Evolutionary conservation across 2,329 filamentous ascomycete species (phyloP), one percentile per base, ranked within the genome.

Genomic region (Cladosporium colombiae): DNA sequence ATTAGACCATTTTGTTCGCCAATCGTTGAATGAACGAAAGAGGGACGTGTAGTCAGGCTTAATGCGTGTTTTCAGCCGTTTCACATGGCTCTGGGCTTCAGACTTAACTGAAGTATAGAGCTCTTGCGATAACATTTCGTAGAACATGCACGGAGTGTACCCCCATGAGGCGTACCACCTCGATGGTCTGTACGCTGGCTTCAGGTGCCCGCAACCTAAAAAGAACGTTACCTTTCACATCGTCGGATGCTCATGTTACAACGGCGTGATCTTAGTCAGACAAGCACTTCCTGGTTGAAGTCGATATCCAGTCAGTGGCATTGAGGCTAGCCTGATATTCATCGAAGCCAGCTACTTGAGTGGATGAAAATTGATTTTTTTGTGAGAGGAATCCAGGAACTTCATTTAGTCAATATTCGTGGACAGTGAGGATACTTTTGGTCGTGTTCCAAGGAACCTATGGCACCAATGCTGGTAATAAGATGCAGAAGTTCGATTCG

Each of bases 161-260:
- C n/a, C 8, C 40, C 40, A n/a, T 14, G 18, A 55, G 29, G 10
- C 52, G 27, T 55, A 33, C 52, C 31, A 57, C 55, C 55, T 25
- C 40, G 21, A 40, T 40, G 55, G 55, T 57, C 6, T 8, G 33
- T 23, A 35, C 29, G 27, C 31, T 57, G 29, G 33, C 53, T 57
- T 33, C 29, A 27, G 18, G n/a, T 57, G 33, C 33, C 55, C 31
- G 31, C 13, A 57, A 57, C 55, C 55, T 57, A 57, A 40, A 37
- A 35, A 31, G 10, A 18, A 57, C 55, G 8, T 57, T 33, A 57
- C 33, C 52, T 55, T 29, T 5, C 14, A 29, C 23, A 52, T 18
- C 13, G 50, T 16, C 31, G 3, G 3, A 29, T 18, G 50, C 50
- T 31, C 23, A 46, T 46, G 40, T 13, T n/a, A 46, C 37, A 8